Evolutionary conservation across 371 early-diverging fungal genomes (phyloP), one percentile per base, ranked within the genome.

Genomic region (Mortierella sp.): DNA sequence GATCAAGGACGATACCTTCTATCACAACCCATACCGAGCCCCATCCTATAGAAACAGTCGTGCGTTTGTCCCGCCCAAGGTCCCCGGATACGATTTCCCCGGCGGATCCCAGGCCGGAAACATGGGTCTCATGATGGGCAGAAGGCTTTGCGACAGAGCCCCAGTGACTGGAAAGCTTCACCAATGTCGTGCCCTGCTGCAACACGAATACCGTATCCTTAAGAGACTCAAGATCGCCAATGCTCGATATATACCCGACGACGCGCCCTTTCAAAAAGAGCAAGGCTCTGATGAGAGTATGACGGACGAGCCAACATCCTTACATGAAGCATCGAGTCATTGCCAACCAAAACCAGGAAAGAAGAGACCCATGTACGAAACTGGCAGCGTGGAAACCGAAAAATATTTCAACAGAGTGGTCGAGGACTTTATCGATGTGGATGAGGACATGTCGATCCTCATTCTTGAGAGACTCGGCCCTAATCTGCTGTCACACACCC

Each of bases 31-130:
- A 0, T 76, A 76, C 43, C 41, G 64, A 17, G 44, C 69, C 13
- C 69, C 76, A 0, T 68, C 69, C 0, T 50, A 67, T 27, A 60
- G 69, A 45, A 68, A 60, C 47, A 68, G 61, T 34, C 60, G 54
- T 3, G 57, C 68, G 10, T 76, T 76, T 47, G 47, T 76, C 2
- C 76, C 76, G 4, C 76, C 76, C 3, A 37, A 27, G 17, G 57
- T 76, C 0, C 60, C 65, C 0, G 76, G 69, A 16, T 76, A 76
- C 44, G 69, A 68, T 13, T 76, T 76, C 24, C 24, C 27, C 10
- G 57, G 61, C 17, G 76, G 76, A 6, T 76, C 76, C 1, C 76
- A 76, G 50, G 76, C 69, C 3, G 76, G 76, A 14, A 64, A 76
- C 41, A 76, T 68, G 69, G 76, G 76, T 0, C 19, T 76, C 19